Percentiles rank a stretch among this genome's conserved stretches.
Conservation (phyloP, 129 eudicot species). For the Helianthus tuberosus region DNA sequence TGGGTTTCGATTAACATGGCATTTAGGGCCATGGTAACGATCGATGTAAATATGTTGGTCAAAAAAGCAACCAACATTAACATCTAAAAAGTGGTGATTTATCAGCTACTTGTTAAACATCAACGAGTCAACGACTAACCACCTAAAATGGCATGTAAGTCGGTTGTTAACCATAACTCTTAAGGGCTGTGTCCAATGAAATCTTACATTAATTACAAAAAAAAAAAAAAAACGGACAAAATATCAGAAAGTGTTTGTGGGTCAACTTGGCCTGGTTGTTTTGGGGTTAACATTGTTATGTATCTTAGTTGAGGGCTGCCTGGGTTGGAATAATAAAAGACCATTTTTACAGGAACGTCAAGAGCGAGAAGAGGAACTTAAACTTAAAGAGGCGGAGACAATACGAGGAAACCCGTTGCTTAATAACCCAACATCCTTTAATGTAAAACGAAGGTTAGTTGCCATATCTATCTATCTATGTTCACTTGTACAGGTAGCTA, state of each 20-base stretch:
- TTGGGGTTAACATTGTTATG: not conserved
- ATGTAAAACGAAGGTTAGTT: conserved; percentile 80
- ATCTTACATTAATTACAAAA: not conserved
- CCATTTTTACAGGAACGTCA: conserved; percentile 61
- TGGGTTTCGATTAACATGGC: not conserved
- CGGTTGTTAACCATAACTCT: not conserved
- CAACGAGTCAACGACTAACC: not conserved
- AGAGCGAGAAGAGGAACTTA: conserved; percentile 84
- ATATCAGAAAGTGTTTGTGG: not conserved
- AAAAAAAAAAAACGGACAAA: not conserved
- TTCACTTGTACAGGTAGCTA: not conserved
- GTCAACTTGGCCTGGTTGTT: not conserved
- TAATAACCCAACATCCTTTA: conserved; percentile 70
- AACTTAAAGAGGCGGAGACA: conserved; percentile 85
- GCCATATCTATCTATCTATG: not conserved
- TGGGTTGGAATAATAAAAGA: no score
- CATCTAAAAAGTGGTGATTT: not conserved
- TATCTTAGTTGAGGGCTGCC: no score
- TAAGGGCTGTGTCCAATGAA: not conserved
- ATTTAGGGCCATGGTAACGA: not conserved
- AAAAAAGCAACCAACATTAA: not conserved
- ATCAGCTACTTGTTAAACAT: not conserved
- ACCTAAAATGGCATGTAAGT: not conserved
- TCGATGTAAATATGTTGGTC: not conserved
- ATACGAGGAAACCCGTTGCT: conserved; percentile 89